Percentiles rank a stretch among this genome's conserved stretches.
Evolutionary conservation across 495 filamentous ascomycete genomes (phyloP).

Genomic region (Penicillium lividum): DNA sequence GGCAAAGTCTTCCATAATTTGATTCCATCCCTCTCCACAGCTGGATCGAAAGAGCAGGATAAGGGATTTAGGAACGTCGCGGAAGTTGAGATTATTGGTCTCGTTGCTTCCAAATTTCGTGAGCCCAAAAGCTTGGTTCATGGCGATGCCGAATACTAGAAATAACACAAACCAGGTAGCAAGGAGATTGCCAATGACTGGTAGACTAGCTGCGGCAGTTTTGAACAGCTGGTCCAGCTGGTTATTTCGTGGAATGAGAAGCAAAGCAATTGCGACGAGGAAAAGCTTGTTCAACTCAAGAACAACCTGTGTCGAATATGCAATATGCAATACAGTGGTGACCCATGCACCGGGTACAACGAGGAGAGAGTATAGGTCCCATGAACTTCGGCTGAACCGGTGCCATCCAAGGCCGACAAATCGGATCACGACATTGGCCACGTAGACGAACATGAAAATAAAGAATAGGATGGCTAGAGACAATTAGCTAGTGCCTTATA

Average conservation of each 20-base stretch:
- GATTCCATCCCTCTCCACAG: constrained; percentile 94
- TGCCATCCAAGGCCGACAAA: constrained; percentile 90
- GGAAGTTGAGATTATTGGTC: constrained; percentile 84
- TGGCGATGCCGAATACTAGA: constrained; percentile 91
- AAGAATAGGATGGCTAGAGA: constrained; percentile 70
- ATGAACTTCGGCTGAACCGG: constrained; percentile 88
- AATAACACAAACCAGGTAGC: constrained; percentile 98
- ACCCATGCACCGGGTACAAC: constrained; percentile 82
- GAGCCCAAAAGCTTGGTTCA: constrained; percentile 95
- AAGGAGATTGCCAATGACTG: constrained; percentile 86
- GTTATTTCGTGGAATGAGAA: constrained; percentile 96
- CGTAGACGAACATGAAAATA: constrained; percentile 80
- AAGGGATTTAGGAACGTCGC: constrained; percentile 87
- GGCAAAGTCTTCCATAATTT: constrained; percentile 95
- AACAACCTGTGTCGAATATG: constrained; percentile 60
- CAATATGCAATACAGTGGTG: constrained; percentile 66
- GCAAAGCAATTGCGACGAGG: constrained; percentile 82
- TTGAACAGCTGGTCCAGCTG: constrained; percentile 99
- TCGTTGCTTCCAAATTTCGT: constrained; percentile 79
- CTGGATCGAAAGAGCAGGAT: constrained; percentile 92
- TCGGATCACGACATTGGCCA: constrained; percentile 80
- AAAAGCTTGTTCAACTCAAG: constrained; percentile 88
- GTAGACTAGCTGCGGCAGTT: constrained; percentile 93
- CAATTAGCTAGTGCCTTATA: constrained; percentile 8
- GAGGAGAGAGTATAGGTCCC: constrained; percentile 89